Conservation (phyloP, 257 asterid genomes). For the Mitragyna speciosa region DNA sequence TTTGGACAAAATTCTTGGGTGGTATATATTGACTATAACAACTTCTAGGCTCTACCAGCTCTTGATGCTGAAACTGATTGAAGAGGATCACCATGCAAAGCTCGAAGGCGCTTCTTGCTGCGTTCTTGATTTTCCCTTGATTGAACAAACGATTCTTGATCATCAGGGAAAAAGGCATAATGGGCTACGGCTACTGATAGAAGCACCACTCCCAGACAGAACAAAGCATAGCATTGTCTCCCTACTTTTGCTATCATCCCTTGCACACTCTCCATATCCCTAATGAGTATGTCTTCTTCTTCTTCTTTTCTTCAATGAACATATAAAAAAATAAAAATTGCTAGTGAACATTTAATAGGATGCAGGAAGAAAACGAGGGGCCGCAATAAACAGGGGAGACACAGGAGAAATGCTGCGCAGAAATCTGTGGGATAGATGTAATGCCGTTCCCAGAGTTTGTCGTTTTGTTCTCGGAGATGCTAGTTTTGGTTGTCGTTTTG, state of each 20-base stretch:
- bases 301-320: too few relatives aligned
- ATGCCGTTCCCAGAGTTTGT: neutral
- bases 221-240: slow-evolving; percentile 45
- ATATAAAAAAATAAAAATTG: too few relatives aligned
- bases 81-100: too few relatives aligned
- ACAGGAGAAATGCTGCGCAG: neutral
- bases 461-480: neutral
- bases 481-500: neutral
- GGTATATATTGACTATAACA: too few relatives aligned
- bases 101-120: too few relatives aligned
- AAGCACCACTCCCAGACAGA: slow-evolving; percentile 48
- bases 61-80: too few relatives aligned
- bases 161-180: neutral
- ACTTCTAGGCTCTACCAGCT: too few relatives aligned
- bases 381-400: neutral
- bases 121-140: too few relatives aligned
- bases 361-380: slow-evolving; percentile 1
- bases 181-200: slow-evolving; percentile 34
- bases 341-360: too few relatives aligned
- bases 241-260: slow-evolving; percentile 36
- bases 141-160: too few relatives aligned
- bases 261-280: slow-evolving; percentile 27
- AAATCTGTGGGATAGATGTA: neutral
- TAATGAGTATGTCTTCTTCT: neutral
- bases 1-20: too few relatives aligned